Percentiles rank a stretch among this genome's conserved stretches.
phyloP scores from a whole-genome alignment of 2,329 filamentous ascomycete genomes.

The Colletotrichum sp. region DNA sequence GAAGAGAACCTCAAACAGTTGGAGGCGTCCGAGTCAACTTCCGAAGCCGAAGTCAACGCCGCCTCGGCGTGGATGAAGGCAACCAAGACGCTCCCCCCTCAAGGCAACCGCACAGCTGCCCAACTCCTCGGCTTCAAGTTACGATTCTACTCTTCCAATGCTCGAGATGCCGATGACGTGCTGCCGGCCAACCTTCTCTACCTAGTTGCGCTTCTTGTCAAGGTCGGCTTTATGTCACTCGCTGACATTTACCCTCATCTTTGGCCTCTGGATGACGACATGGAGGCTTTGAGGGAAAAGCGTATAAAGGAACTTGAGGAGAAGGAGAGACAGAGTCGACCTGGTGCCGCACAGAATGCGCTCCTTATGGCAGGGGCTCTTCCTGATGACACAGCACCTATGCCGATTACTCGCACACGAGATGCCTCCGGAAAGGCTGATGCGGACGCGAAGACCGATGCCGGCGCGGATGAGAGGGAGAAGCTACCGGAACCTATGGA shows the following conservation, averaged over 20 bases:
- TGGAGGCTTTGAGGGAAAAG: slow-evolving; percentile 74
- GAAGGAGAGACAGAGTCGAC: slow-evolving; percentile 72
- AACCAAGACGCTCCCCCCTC: slow-evolving; percentile 81
- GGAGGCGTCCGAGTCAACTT: slow-evolving; percentile 42
- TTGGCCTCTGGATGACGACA: slow-evolving; percentile 81
- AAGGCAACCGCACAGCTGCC: slow-evolving; percentile 88
- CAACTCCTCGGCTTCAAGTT: slow-evolving; percentile 97
- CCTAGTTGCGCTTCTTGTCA: slow-evolving; percentile 89
- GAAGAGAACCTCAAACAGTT: slow-evolving; percentile 58
- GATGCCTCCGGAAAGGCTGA: slow-evolving; percentile 58
- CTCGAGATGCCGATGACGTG: slow-evolving; percentile 74
- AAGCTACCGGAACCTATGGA: slow-evolving; percentile 75
- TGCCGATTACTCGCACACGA: slow-evolving; percentile 46
- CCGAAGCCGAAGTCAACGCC: slow-evolving; percentile 56
- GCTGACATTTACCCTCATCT: slow-evolving; percentile 91
- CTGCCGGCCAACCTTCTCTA: slow-evolving; percentile 93
- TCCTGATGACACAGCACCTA: slow-evolving; percentile 74
- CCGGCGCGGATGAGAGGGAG: slow-evolving; percentile 52
- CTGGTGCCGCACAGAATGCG: slow-evolving; percentile 79
- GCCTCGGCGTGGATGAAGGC: slow-evolving; percentile 77
- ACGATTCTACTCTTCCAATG: slow-evolving; percentile 86
- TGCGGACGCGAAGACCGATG: slow-evolving; percentile 53
- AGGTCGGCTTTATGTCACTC: slow-evolving; percentile 95
- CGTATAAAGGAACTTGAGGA: slow-evolving; percentile 79
- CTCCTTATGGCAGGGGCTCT: slow-evolving; percentile 86